Evolutionary conservation across 2,329 filamentous ascomycete species (phyloP), one percentile per base, ranked within the genome.

Genomic region (Pyrenochaeta sp.): DNA sequence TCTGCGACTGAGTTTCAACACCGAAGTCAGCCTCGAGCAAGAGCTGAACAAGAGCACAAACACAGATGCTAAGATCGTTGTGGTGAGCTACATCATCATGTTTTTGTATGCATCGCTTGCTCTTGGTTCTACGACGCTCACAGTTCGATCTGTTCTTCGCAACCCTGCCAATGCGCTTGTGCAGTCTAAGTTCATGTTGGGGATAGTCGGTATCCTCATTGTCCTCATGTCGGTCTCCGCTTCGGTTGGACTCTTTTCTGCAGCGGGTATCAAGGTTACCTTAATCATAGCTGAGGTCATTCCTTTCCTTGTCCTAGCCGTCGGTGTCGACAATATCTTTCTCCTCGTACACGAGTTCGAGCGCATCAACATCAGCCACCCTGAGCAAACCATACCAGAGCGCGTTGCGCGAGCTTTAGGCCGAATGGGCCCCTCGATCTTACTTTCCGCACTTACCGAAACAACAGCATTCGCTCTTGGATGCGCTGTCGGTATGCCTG

Each of bases 241-340:
- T 1, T 97, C 94, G 0, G 94, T 99, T 52, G 95, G 95, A 0
- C 82, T 99, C 42, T 99, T 98, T 73, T 97, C 95, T 0, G 95
- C 92, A 75, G 86, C 88, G 37, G 93, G 93, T 1, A 87, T 99
- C 71, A 97, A 96, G 79, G 95, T 94, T 13, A 99, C 95, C 0
- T 83, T 99, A 65, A 99, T 99, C 72, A 99, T 99, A 60, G 94
- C 96, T 4, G 95, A 99, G 74, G 95, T 99, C 60, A 99, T 99
- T 64, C 95, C 95, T 0, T 99, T 99, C 78, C 89, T 99, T 64
- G 94, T 99, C 9, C 82, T 99, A 22, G 95, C 95, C 12, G 93
- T 99, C 28, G 95, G 95, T 45, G 96, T 99, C 2, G 95, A 99
- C 84, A 99, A 99, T 73, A 98, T 99, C 70, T 99, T 99, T 80